Evolutionary conservation across 225 moss, liverwort and hornwort species (phyloP).

Genomic region (Marchantia paleacea): DNA sequence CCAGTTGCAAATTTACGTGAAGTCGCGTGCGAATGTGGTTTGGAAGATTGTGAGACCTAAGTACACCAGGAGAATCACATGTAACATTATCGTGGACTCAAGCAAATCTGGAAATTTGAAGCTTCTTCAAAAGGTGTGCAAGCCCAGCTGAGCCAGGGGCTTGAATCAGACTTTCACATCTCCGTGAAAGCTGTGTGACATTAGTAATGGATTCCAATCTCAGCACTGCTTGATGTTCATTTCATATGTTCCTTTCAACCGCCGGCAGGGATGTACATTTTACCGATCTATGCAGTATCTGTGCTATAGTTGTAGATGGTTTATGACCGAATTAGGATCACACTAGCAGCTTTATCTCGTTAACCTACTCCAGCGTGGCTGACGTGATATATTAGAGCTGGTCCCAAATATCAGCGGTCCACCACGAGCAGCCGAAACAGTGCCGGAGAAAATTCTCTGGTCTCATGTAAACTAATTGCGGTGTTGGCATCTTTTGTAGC

Average conservation of each 20-base stretch:
- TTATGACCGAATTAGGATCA: conserved; percentile 1
- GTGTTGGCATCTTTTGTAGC: conserved; percentile 5
- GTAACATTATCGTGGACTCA: conserved; percentile 33
- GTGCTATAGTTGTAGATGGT: conserved; percentile 20
- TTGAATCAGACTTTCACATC: not conserved
- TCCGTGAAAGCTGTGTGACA: not conserved
- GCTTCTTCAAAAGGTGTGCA: conserved; percentile 17
- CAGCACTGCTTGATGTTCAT: not conserved
- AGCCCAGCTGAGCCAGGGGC: not conserved
- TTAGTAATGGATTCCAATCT: not conserved
- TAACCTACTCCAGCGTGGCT: not conserved
- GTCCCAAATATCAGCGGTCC: not conserved
- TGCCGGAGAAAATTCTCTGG: conserved; percentile 25
- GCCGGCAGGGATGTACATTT: not conserved
- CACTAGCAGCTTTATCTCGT: conserved; percentile 11
- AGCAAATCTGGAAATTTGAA: conserved; percentile 23
- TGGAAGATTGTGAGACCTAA: conserved; percentile 66
- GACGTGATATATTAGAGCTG: not conserved
- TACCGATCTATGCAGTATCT: not conserved
- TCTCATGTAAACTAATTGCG: conserved; percentile 23
- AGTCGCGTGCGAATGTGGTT: conserved; percentile 63
- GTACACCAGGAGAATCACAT: conserved; percentile 52
- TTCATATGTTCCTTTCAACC: not conserved
- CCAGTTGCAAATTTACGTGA: conserved; percentile 53
- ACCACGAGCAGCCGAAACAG: conserved; percentile 7